Percentiles rank a stretch among this genome's conserved stretches.
Conservation (phyloP, 139 green algal species). For the Asterochloris sp. region DNA sequence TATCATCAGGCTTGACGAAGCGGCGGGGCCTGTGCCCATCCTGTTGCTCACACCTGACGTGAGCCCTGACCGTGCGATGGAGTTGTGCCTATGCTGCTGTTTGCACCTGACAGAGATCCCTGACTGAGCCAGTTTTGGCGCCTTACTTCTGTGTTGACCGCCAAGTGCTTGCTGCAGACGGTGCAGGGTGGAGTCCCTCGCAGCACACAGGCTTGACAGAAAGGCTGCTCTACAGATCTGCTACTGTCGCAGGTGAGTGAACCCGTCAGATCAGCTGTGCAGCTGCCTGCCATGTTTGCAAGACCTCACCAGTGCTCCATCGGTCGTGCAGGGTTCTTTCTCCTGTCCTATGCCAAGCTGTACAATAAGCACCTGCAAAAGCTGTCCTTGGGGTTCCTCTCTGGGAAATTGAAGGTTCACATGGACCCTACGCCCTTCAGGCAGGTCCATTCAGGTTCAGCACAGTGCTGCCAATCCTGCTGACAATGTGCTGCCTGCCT, state of each 20-base stretch:
- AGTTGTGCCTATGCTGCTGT: background rate
- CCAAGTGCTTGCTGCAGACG: background rate
- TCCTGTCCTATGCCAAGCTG: conserved; percentile 49
- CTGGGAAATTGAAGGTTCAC: conserved; percentile 43
- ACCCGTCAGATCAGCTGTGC: too few relatives aligned
- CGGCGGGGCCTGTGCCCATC: too few relatives aligned
- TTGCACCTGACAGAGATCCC: too few relatives aligned
- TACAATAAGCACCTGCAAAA: conserved; percentile 42
- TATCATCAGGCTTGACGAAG: too few relatives aligned
- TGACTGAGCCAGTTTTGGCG: too few relatives aligned
- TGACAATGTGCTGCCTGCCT: background rate
- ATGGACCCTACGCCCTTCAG: conserved; percentile 42
- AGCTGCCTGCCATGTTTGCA: too few relatives aligned
- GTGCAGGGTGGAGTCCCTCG: conserved; percentile 27
- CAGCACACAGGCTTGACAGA: conserved; percentile 57
- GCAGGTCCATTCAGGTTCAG: background rate
- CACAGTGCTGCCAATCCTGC: too few relatives aligned
- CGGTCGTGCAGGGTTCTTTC: conserved; percentile 67
- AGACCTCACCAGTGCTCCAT: too few relatives aligned
- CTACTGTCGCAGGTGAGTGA: conserved; percentile 27
- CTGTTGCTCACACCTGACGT: too few relatives aligned
- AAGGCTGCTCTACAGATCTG: conserved; percentile 76
- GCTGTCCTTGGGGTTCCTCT: conserved; percentile 34
- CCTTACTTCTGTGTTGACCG: too few relatives aligned
- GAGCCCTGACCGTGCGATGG: conserved; percentile 18